Base-by-base conservation (phyloP, 495 filamentous ascomycete genomes). In the Lentithecium fluviatile region DNA sequence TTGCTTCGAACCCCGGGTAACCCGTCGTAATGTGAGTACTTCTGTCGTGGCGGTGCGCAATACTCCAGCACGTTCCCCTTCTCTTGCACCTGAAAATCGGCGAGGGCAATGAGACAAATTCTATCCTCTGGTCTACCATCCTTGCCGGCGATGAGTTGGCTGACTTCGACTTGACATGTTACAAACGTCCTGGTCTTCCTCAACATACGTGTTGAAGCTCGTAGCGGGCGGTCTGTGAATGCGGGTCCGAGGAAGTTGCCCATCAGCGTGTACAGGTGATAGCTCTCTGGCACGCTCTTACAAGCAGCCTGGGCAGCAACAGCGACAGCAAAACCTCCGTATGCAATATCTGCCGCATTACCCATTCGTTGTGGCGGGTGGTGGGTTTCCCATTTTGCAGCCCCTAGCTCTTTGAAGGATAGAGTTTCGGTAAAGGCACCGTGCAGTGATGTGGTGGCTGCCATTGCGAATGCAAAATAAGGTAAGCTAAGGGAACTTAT, bases 241-340 rank as follows among this genome's bases (percentile, higher is more conserved):
- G 67, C 54, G 17, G 67, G 67, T 6, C 67, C 67, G 26, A 69
- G 67, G 25, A 37, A 69, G 24, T 53, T 43, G 45, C 67, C 67
- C 19, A 60, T 13, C 1, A 64, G 46, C 10, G 63, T 54, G 45
- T 69, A 66, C 45, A 66, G 55, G 42, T 58, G 50, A 43, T 69
- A 69, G 36, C 15, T 38, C 5, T 29, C 20, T 6, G 62, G 56
- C 19, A 66, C 40, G 6, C 58, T 43, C 25, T 52, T 37, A 36
- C 10, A 47, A 15, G 63, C 63, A 2, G 48, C 58, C 45, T 61
- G 58, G 26, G 43, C 46, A 13, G 56, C 67, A 2, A 56, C 37
- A 13, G 48, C 67, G 29, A 69, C 26, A 11, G 67, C 50, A 26
- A 57, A 69, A 17, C 67, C 67, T 19, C 67, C 67, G 59, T 63